These are phyloP conservation scores for Verticillium dahliae DNA, from an alignment of 2,329 filamentous ascomycete species.

Conservation along the genomic window DNA sequence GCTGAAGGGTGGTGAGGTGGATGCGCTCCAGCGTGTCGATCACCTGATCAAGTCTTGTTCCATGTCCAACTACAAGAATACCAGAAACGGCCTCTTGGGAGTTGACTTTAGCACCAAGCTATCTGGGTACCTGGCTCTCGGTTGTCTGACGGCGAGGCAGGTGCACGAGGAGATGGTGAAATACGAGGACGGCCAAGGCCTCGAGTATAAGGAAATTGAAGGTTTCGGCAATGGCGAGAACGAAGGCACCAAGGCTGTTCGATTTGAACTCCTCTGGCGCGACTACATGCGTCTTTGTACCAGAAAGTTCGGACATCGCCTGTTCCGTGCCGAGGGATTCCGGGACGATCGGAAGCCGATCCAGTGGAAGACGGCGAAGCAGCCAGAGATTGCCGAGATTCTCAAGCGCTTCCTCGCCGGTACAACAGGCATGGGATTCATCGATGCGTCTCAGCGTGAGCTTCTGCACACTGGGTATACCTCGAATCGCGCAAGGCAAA, in stretches of 20 bases:
- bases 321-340: constrained; percentile 63
- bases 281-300: constrained; percentile 77
- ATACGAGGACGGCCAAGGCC: constrained; percentile 59
- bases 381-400: constrained; percentile 35
- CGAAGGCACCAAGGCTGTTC: constrained; percentile 60
- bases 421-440: constrained; percentile 67
- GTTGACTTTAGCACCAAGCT: constrained; percentile 69
- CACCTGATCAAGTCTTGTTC: constrained; percentile 55
- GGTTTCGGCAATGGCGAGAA: constrained; percentile 68
- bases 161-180: constrained; percentile 60
- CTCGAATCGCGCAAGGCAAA: constrained; percentile 68
- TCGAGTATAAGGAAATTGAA: constrained; percentile 27
- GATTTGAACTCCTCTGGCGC: constrained; percentile 70
- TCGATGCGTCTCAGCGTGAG: constrained; percentile 72
- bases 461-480: constrained; percentile 72
- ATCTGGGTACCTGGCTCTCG: constrained; percentile 65
- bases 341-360: constrained; percentile 33
- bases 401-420: constrained; percentile 58
- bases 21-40: constrained; percentile 50
- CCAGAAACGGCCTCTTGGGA: constrained; percentile 65
- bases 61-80: constrained; percentile 60
- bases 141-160: constrained; percentile 66
- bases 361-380: constrained; percentile 41
- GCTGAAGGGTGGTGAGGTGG: constrained; percentile 60
- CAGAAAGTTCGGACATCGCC: constrained; percentile 57